Conservation (phyloP, 305 asterid species). For the Fraxinus greggii region DNA sequence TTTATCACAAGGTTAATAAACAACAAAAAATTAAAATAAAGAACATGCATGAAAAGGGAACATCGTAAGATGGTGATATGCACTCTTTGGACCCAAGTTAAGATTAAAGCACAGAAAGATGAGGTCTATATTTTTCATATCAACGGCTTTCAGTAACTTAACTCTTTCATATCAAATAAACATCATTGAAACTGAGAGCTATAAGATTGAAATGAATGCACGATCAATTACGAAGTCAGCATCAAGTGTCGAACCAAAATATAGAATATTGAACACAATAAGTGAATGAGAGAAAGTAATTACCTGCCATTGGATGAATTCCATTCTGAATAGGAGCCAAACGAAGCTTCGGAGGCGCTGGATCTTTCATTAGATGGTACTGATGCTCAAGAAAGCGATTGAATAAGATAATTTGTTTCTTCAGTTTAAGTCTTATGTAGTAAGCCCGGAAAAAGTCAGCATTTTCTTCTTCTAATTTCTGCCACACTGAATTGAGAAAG, state of each 20-base stretch:
- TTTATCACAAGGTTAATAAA: neutral
- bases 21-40: neutral
- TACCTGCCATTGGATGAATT: conserved; percentile 77
- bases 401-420: conserved; percentile 59
- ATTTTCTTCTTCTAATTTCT: conserved; percentile 67
- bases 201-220: neutral
- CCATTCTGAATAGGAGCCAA: conserved; percentile 71
- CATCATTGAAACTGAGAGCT: neutral
- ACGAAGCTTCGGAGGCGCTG: conserved; percentile 62
- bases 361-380: conserved; percentile 71
- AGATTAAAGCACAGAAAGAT: neutral
- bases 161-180: neutral
- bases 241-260: neutral
- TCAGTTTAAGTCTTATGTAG: conserved; percentile 40
- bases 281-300: neutral
- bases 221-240: neutral
- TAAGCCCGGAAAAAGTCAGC: conserved; percentile 56
- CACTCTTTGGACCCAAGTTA: neutral
- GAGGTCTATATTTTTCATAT: neutral
- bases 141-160: neutral
- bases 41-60: neutral
- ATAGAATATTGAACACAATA: neutral
- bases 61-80: neutral
- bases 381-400: conserved; percentile 91
- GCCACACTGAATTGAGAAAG: conserved; percentile 67